Conservation (phyloP, 2,329 filamentous ascomycete genomes). For the Hymenoscyphus scutula region DNA sequence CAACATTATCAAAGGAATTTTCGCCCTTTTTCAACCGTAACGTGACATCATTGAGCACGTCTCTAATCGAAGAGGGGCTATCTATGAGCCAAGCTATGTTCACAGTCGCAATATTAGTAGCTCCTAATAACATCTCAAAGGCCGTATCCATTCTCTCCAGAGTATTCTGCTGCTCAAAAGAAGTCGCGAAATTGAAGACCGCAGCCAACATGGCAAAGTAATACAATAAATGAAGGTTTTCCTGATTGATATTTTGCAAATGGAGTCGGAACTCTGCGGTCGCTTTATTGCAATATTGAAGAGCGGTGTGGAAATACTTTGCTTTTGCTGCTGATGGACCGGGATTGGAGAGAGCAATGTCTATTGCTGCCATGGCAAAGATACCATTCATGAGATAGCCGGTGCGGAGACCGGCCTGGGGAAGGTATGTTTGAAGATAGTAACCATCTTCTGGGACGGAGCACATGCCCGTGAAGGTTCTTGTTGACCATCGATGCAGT, state of each 20-base stretch:
- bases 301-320: constrained; percentile 6
- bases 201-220: constrained; percentile 10
- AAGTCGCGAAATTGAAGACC: constrained; percentile 6
- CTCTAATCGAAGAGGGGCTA: not conserved
- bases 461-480: constrained; percentile 6
- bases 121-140: not conserved
- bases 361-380: not conserved
- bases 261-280: constrained; percentile 3
- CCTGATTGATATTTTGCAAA: constrained; percentile 5
- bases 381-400: constrained; percentile 12
- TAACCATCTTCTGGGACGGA: constrained; percentile 7
- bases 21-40: not conserved
- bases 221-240: constrained; percentile 9
- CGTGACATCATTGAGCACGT: not conserved
- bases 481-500: constrained; percentile 14
- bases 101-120: not conserved
- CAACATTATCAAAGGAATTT: not conserved
- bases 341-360: not conserved
- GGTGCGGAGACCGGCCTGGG: not conserved
- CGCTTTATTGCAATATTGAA: constrained; percentile 12
- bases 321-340: not conserved
- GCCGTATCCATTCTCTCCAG: not conserved
- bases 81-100: not conserved
- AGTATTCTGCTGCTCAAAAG: not conserved
- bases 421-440: constrained; percentile 10